A percentile compares a stretch with the other conserved stretches of the same genome.
Conservation (phyloP, 139 green algal genomes). For the Astrephomene gubernaculifera region DNA sequence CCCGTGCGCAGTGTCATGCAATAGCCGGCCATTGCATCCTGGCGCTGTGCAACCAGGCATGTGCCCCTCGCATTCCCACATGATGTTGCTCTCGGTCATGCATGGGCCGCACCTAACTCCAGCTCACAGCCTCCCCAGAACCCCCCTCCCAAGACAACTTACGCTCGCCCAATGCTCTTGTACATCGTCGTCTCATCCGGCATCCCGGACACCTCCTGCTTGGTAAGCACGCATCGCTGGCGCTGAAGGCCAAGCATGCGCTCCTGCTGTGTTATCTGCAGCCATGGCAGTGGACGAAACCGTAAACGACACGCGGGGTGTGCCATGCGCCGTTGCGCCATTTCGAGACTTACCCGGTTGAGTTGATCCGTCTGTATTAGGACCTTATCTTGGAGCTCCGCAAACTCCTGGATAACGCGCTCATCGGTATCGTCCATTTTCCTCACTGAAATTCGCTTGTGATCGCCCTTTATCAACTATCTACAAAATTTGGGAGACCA, state of each 20-base stretch:
- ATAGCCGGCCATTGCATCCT: too few relatives aligned
- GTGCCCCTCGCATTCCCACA: too few relatives aligned
- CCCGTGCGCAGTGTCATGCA: too few relatives aligned
- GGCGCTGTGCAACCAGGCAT: too few relatives aligned
- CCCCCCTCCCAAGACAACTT: too few relatives aligned
- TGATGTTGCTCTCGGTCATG: too few relatives aligned
- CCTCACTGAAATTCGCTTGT: too few relatives aligned
- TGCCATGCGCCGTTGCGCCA: background rate
- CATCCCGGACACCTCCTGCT: slow-evolving; percentile 44
- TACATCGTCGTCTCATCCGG: slow-evolving; percentile 49
- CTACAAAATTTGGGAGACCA: too few relatives aligned
- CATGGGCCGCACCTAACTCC: too few relatives aligned
- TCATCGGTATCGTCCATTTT: slow-evolving; percentile 34
- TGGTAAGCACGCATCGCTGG: slow-evolving; percentile 32
- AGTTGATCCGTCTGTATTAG: background rate
- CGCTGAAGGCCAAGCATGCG: slow-evolving; percentile 31
- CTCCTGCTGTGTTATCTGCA: slow-evolving; percentile 37
- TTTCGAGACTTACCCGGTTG: background rate
- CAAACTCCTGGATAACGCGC: slow-evolving; percentile 24
- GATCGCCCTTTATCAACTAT: too few relatives aligned
- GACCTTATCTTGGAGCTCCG: slow-evolving; percentile 18
- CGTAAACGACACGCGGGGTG: background rate
- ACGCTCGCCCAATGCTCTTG: slow-evolving; percentile 53
- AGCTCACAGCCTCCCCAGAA: too few relatives aligned
- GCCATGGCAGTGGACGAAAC: background rate